These are phyloP conservation scores for Trypanosoma cruzi DNA, from an alignment of 208 protist genomes.

Conservation along the genomic window DNA sequence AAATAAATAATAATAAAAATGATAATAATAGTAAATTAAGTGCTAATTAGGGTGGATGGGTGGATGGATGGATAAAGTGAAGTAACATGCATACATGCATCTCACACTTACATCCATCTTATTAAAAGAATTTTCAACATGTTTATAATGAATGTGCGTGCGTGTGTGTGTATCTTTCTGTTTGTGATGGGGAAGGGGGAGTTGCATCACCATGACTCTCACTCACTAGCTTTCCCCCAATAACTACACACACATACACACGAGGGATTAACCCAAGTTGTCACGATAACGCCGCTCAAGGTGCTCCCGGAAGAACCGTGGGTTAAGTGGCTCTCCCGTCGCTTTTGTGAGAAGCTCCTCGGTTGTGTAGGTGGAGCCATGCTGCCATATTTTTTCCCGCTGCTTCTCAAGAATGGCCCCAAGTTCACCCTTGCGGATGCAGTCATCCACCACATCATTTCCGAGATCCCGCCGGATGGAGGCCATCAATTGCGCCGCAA, in stretches of 20 bases:
- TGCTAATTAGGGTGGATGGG: too few species aligned
- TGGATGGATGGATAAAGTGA: too few species aligned
- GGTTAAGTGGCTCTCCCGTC: conserved; percentile 80
- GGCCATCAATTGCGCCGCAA: conserved; percentile 81
- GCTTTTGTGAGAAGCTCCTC: conserved; percentile 70
- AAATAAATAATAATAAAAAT: neutral
- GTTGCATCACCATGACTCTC: too few species aligned
- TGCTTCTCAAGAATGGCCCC: conserved; percentile 20
- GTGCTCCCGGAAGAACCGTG: conserved; percentile 68
- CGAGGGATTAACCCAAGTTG: neutral
- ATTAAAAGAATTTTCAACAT: too few species aligned
- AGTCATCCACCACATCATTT: conserved; percentile 34
- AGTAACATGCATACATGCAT: too few species aligned
- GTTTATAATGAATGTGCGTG: too few species aligned
- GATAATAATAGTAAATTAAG: too few species aligned
- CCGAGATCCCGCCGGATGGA: conserved; percentile 58
- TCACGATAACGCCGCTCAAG: conserved; percentile 72
- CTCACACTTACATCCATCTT: too few species aligned
- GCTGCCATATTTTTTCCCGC: conserved; percentile 29
- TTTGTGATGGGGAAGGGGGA: too few species aligned
- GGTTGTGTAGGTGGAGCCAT: conserved; percentile 45
- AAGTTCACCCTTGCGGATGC: conserved; percentile 60
- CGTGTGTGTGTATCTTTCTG: too few species aligned
- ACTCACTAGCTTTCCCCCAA: neutral
- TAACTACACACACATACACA: conserved; percentile 4